phyloP scores from a whole-genome alignment of 1,284 basidiomycete genomes.

The Tilletiopsis washingtonensis region DNA sequence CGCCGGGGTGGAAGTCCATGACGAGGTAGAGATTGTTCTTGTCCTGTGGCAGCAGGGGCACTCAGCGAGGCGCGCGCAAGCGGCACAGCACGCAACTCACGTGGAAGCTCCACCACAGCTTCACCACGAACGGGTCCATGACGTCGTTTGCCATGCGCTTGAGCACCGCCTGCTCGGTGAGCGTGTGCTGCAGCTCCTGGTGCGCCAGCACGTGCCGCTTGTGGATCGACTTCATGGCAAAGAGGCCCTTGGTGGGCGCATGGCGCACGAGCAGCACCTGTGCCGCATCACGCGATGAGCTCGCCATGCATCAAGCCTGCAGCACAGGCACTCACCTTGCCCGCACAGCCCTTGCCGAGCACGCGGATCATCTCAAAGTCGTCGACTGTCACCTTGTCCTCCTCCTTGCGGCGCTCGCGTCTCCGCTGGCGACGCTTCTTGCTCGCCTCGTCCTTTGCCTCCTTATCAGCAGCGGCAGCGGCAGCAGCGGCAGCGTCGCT shows the following conservation, averaged over 20 bases:
- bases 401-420: conserved; percentile 1
- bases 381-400: conserved; percentile 53
- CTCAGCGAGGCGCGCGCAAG: too few relatives aligned
- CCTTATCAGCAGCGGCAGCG: neutral
- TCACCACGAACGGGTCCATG: conserved; percentile 83
- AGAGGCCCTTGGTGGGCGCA: conserved; percentile 59
- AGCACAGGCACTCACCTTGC: conserved; percentile 55
- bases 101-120: conserved; percentile 81
- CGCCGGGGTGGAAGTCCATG: conserved; percentile 88
- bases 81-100: neutral
- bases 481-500: neutral
- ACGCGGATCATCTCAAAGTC: conserved; percentile 96
- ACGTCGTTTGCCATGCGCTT: conserved; percentile 63
- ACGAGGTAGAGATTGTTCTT: conserved; percentile 19
- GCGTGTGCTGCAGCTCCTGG: conserved; percentile 86
- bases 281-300: neutral
- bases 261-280: conserved; percentile 48
- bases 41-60: conserved; percentile 1
- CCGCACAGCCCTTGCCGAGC: conserved; percentile 89
- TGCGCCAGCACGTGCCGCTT: conserved; percentile 88
- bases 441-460: conserved; percentile 1
- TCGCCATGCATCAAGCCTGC: neutral
- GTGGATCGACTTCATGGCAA: conserved; percentile 91
- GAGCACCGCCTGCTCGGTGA: conserved; percentile 87
- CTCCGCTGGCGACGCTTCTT: conserved; percentile 46